Base-by-base conservation (phyloP, 108 stramenopile genomes). In the Aureococcus anophagefferens region DNA sequence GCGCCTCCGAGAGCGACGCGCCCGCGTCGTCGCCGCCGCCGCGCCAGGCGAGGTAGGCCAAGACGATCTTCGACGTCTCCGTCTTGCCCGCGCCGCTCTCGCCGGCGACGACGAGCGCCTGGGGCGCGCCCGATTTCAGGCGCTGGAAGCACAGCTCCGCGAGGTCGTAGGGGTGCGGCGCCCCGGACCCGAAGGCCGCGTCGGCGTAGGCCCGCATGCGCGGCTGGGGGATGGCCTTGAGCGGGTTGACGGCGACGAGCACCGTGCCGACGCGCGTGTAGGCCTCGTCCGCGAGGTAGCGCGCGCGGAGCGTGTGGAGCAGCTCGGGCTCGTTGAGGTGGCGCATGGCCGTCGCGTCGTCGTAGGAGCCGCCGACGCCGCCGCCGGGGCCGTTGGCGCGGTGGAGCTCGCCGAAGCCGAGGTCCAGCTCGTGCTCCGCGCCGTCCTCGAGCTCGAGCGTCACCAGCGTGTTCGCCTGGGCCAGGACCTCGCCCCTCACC, bases 21-120 rank as follows among this genome's bases (percentile, higher is more conserved):
- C 5, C 5, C 30, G n/a, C 14, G 9, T 4, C 63, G 30, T 63
- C 5, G 63, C 63, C 63, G 5, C 5, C 4, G 63, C 4, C n/a
- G 9, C 30, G 29, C 30, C n/a, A 5, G 51, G 93, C 90, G 33
- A 97, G 78, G 76, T 92, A 97, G 30, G 88, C 74, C 92, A 97
- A 94, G 78, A 97, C 93, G 80, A 90, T 88, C 83, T 97, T 97
- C 75, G 91, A 89, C 28, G 96, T 90, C 77, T 97, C 96, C 18
- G 96, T 97, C 75, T 96, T 96, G 30, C 95, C 85, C 16, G 87
- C 84, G 0, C 89, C 89, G 21, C 76, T 77, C 64, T 90, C 87
- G 13, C 86, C 87, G 46, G 69, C 71, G 0, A 91, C 88, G 0
- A 94, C 77, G 76, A 94, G 92, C 33, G 87, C 80, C 79, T 90